Base-by-base conservation (phyloP, 306 rosid genomes). In the Astragalus glycyphyllos region DNA sequence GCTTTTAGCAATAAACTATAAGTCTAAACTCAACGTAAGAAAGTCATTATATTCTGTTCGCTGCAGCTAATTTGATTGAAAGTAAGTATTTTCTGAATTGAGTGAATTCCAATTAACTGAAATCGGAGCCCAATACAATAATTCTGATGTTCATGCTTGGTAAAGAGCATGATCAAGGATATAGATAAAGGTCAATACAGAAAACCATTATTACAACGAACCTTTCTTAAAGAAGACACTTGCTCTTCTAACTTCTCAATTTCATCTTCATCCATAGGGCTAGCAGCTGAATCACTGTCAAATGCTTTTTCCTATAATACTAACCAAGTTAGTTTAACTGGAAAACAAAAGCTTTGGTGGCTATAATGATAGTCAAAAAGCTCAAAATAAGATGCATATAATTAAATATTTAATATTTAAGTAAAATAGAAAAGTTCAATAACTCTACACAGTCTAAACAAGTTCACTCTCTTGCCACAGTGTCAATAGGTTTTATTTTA, bases 181-280 rank as follows among this genome's bases (percentile, higher is more conserved):
- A 69, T 46, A 71, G 44, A 68, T 15, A 45, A 13, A 65, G 8
- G 61, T 58, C 58, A 57, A 74, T 17, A 58, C n/a, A 10, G 47
- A 16, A 68, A 74, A 74, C 29, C 63, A 12, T 13, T 8, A 32
- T 75, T 16, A 26, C 10, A 74, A 47, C 72, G 8, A 79, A 95
- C 99, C 96, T 77, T 83, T 85, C 82, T 87, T 45, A 91, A 77
- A 78, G 79, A 77, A 32, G 86, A 73, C 75, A 94, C 89, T 76
- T 71, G 84, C 72, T 89, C 92, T 77, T 86, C 96, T 67, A 91
- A 82, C 70, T 89, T 91, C 68, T 87, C 95, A 14, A 90, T 81
- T 81, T 91, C 95, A 56, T 73, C 75, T 68, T 89, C 85, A 69
- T 89, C 90, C 2, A 49, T 72, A 35, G 89, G 82, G 66, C 90